Conservation (phyloP, 2,329 filamentous ascomycete genomes). For the Magnaporthiopsis rhizophila region DNA sequence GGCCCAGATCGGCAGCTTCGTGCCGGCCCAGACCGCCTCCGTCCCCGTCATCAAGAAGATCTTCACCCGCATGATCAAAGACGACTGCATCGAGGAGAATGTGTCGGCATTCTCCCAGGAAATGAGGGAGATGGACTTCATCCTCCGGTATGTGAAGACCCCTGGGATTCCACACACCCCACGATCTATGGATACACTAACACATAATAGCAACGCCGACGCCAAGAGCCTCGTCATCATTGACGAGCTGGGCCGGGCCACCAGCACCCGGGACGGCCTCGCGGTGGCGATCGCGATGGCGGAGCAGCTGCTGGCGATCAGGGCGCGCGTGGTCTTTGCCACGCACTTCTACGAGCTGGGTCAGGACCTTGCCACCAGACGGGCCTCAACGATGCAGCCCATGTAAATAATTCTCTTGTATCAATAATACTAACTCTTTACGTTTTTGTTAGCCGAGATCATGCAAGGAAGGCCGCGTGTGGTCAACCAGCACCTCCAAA, state of each 20-base stretch:
- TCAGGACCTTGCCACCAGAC: conserved; percentile 18
- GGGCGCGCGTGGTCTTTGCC: conserved; percentile 80
- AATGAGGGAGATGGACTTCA: conserved; percentile 94
- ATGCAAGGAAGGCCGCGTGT: conserved; percentile 70
- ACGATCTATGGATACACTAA: background rate
- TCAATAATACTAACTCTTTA: background rate
- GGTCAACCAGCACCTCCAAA: conserved; percentile 71
- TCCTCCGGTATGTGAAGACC: conserved; percentile 48
- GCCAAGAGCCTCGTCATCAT: conserved; percentile 71
- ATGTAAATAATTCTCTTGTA: no score
- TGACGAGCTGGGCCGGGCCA: conserved; percentile 87
- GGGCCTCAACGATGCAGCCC: no score
- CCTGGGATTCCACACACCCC: background rate
- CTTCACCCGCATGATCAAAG: conserved; percentile 79
- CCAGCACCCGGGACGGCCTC: conserved; percentile 79
- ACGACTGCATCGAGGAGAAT: conserved; percentile 84
- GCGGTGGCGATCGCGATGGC: conserved; percentile 86
- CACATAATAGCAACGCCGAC: conserved; percentile 56
- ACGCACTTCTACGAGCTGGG: conserved; percentile 82
- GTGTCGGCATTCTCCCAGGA: conserved; percentile 90
- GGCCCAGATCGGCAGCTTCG: conserved; percentile 87
- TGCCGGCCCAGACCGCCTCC: conserved; percentile 76
- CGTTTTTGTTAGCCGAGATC: conserved; percentile 48
- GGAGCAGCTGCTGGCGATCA: conserved; percentile 74
- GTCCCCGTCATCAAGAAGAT: conserved; percentile 76